Evolutionary conservation across 495 filamentous ascomycete species (phyloP), one percentile per base, ranked within the genome.

Genomic region (Apiosordaria backusii): DNA sequence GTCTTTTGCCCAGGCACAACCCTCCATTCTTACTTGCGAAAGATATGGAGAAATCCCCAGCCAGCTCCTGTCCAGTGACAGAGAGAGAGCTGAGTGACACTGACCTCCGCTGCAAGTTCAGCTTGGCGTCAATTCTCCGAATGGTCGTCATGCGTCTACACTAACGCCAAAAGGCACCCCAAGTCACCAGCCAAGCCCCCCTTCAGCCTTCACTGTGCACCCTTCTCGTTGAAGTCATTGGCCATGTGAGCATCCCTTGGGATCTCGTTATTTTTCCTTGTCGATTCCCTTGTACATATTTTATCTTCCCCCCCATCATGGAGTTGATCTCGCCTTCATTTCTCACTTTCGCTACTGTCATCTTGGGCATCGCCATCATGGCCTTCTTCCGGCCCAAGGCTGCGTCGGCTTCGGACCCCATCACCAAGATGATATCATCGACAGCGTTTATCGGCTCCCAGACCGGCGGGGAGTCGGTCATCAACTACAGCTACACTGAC

Each of bases 401-500:
- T 26, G 57, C 57, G 22, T 59, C 57, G 22, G 23, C 24, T 16
- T 18, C 13, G 57, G 35, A 45, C 6, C 35, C 35, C 35, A 45
- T 45, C 35, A 45, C 13, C 35, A 45, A 45, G 35, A 45, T 45
- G 35, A 9, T 45, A 45, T 35, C 55, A 72, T 60, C 68, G 25
- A 60, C 29, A 73, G 68, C 24, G 27, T 84, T 85, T 74, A 80
- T 82, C 70, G 78, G 78, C 65, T 86, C 83, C 1, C 83, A 86
- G 66, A 74, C 84, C 52, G 83, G 83, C n/a, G 79, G 78, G 61
- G 70, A 76, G 63, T 73, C 76, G 5, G 75, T 81, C 61, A 80
- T 81, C 67, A 82, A 79, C 65, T 83, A 83, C 70, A 76, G 76
- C 57, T 89, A 90, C 71, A 89, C 88, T n/a, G 82, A 84, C 54